Evolutionary conservation across 179 eudicot species (phyloP).

Genomic region (Nepenthes alata): DNA sequence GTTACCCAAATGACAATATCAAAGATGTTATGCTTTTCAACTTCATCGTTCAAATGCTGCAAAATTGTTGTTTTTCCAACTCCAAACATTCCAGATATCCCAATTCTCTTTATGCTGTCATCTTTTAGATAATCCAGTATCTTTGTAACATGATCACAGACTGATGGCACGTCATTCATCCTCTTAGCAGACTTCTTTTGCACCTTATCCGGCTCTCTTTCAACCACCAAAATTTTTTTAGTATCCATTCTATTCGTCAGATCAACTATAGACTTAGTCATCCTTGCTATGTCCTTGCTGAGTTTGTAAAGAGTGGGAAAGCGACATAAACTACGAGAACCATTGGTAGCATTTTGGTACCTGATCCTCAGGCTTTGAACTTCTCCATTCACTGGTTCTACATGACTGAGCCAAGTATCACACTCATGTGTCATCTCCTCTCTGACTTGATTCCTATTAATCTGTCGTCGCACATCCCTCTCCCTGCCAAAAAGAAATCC

Average conservation of each 20-base stretch:
- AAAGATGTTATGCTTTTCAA: slow-evolving; percentile 9
- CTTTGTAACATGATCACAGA: slow-evolving; percentile 11
- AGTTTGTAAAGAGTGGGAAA: slow-evolving; percentile 12
- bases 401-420: slow-evolving; percentile 15
- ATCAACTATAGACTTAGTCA: slow-evolving; percentile 8
- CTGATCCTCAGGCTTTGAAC: slow-evolving; percentile 5
- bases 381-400: not conserved
- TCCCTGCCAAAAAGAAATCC: slow-evolving; percentile 5
- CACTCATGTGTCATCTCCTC: slow-evolving; percentile 12
- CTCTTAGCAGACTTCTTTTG: slow-evolving; percentile 12
- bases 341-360: slow-evolving; percentile 3
- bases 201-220: slow-evolving; percentile 2
- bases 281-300: slow-evolving; percentile 9
- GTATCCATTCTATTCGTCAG: slow-evolving; percentile 6
- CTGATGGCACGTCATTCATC: slow-evolving; percentile 12
- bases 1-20: slow-evolving; percentile 20
- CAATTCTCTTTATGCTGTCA: slow-evolving; percentile 12
- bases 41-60: slow-evolving; percentile 11
- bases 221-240: slow-evolving; percentile 1
- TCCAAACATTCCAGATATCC: slow-evolving; percentile 21
- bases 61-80: slow-evolving; percentile 21
- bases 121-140: slow-evolving; percentile 11
- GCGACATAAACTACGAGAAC: slow-evolving; percentile 7
- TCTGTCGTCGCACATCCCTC: slow-evolving; percentile 6
- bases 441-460: slow-evolving; percentile 2